These are phyloP conservation scores for Mortierella sp. DNA, from an alignment of 371 early-diverging fungal genomes.

Conservation along the genomic window DNA sequence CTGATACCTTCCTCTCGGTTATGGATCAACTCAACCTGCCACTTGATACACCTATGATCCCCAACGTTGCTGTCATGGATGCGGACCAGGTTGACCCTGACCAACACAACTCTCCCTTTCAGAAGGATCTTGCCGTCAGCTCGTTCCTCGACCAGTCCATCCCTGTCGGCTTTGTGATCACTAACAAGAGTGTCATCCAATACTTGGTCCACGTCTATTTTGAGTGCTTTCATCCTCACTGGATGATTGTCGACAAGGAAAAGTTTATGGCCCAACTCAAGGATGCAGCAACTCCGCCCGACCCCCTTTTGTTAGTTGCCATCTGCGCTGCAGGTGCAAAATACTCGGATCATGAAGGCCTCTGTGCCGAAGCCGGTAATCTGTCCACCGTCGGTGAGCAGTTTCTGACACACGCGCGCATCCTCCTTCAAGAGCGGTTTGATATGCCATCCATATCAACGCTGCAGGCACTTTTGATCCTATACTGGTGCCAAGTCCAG, in stretches of 20 bases:
- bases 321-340: slow-evolving; percentile 72
- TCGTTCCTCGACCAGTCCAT: slow-evolving; percentile 56
- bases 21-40: slow-evolving; percentile 35
- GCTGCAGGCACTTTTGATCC: slow-evolving; percentile 66
- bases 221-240: slow-evolving; percentile 65
- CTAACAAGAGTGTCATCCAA: slow-evolving; percentile 54
- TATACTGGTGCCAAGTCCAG: slow-evolving; percentile 73
- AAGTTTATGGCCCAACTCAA: slow-evolving; percentile 61
- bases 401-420: slow-evolving; percentile 67
- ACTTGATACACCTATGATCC: slow-evolving; percentile 9
- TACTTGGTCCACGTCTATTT: slow-evolving; percentile 66
- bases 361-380: slow-evolving; percentile 59
- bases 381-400: slow-evolving; percentile 65
- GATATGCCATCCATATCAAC: slow-evolving; percentile 66
- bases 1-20: slow-evolving; percentile 18
- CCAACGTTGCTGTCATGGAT: slow-evolving; percentile 20
- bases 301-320: slow-evolving; percentile 65
- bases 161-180: slow-evolving; percentile 42
- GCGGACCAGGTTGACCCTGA: slow-evolving; percentile 26
- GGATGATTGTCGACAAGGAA: slow-evolving; percentile 68
- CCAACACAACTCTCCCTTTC: slow-evolving; percentile 55
- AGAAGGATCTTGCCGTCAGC: slow-evolving; percentile 59
- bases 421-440: slow-evolving; percentile 67
- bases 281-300: slow-evolving; percentile 53
- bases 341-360: slow-evolving; percentile 66